These are phyloP conservation scores for Stipa capillata DNA, from an alignment of 176 grass and related monocot genomes.

Conservation along the genomic window DNA sequence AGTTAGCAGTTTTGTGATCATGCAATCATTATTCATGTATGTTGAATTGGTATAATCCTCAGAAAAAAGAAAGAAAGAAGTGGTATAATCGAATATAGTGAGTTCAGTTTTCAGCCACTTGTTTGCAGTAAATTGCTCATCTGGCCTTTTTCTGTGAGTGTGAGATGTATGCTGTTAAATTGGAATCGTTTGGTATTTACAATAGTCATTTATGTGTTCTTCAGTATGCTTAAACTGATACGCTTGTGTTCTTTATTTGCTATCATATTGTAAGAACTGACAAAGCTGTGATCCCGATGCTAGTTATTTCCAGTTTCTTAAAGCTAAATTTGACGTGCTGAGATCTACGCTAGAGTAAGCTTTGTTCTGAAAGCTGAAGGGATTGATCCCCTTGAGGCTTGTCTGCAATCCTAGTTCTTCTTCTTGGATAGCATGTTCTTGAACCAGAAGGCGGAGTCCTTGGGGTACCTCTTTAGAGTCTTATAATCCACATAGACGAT, in stretches of 20 bases:
- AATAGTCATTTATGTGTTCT: neutral
- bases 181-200: neutral
- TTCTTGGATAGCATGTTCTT: slow-evolving; percentile 53
- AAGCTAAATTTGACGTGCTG: slow-evolving; percentile 6
- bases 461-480: slow-evolving; percentile 67
- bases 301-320: neutral
- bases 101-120: neutral
- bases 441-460: slow-evolving; percentile 93
- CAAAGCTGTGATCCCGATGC: neutral
- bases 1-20: neutral
- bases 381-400: neutral
- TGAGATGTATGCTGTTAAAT: neutral
- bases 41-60: neutral
- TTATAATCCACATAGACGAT: slow-evolving; percentile 77
- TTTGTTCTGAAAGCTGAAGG: neutral
- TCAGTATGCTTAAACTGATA: neutral
- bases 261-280: neutral
- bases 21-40: slow-evolving; percentile 6
- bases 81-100: neutral
- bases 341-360: neutral
- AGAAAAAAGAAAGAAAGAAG: neutral
- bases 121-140: neutral
- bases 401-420: neutral
- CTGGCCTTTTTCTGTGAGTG: neutral
- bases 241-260: neutral